Evolutionary conservation across 352 stramenopile species (phyloP).

Genomic region (Phytophthora cryptogea): DNA sequence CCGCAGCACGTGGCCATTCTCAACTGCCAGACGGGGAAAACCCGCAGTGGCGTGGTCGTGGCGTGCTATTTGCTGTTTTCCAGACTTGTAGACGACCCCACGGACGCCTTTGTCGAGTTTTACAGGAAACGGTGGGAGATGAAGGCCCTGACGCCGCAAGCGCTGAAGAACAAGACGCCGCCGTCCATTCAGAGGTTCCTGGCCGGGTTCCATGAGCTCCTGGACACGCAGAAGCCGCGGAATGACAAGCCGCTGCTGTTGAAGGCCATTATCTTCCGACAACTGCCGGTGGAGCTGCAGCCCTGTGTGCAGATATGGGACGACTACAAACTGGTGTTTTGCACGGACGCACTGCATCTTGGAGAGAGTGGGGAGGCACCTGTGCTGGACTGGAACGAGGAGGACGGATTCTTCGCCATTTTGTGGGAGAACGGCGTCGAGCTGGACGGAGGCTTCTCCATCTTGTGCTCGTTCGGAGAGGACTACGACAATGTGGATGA

Average conservation of each 20-base stretch:
- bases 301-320: slow-evolving; percentile 88
- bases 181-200: slow-evolving; percentile 81
- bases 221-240: slow-evolving; percentile 52
- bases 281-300: slow-evolving; percentile 71
- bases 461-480: slow-evolving; percentile 85
- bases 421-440: slow-evolving; percentile 80
- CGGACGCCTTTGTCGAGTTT: slow-evolving; percentile 92
- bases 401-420: slow-evolving; percentile 82
- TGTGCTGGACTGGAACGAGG: slow-evolving; percentile 78
- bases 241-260: slow-evolving; percentile 74
- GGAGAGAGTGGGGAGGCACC: slow-evolving; percentile 32
- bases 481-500: slow-evolving; percentile 67
- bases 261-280: slow-evolving; percentile 77
- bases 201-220: slow-evolving; percentile 60
- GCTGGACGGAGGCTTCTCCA: slow-evolving; percentile 80
- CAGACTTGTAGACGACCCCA: slow-evolving; percentile 62
- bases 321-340: slow-evolving; percentile 76
- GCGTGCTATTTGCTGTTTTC: slow-evolving; percentile 94
- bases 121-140: slow-evolving; percentile 85
- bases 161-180: slow-evolving; percentile 67
- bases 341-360: slow-evolving; percentile 40
- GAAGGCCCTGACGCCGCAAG: slow-evolving; percentile 64
- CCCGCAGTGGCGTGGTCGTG: slow-evolving; percentile 91
- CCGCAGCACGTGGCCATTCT: slow-evolving; percentile 82
- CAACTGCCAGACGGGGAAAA: slow-evolving; percentile 94